Percentiles rank a stretch among this genome's conserved stretches.
Evolutionary conservation across 257 asterid genomes (phyloP).

Genomic region (Scutellaria galericulata): DNA sequence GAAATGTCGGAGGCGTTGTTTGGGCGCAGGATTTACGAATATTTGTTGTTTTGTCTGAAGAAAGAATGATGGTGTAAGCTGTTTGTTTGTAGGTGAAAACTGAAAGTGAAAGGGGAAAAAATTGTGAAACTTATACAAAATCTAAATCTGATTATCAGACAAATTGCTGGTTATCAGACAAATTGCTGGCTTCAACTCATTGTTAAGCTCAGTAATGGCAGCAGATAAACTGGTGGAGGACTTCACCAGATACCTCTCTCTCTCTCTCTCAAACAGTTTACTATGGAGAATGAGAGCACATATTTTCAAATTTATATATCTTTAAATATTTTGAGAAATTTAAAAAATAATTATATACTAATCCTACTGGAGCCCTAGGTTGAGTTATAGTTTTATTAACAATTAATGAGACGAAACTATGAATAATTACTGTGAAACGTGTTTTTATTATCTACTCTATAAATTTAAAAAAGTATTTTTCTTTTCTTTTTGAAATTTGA

Average conservation of each 20-base stretch:
- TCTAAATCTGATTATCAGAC: not conserved
- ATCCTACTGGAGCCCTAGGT: too few relatives aligned
- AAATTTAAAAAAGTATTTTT: too few relatives aligned
- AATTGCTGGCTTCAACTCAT: slow-evolving; percentile 8
- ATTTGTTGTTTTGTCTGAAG: slow-evolving; percentile 14
- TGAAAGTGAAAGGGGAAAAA: slow-evolving; percentile 30
- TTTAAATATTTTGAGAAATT: too few relatives aligned
- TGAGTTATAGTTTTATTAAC: too few relatives aligned
- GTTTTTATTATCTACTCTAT: too few relatives aligned
- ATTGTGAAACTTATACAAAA: slow-evolving; percentile 4
- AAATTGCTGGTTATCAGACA: not conserved
- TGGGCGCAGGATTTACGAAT: slow-evolving; percentile 10
- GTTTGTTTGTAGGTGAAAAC: not conserved
- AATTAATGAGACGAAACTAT: too few relatives aligned
- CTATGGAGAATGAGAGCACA: too few relatives aligned
- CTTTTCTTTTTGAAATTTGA: too few relatives aligned
- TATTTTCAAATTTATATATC: too few relatives aligned
- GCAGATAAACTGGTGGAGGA: not conserved
- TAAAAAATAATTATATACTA: too few relatives aligned
- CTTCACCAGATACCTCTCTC: not conserved
- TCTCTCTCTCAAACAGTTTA: not conserved
- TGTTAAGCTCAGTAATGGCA: slow-evolving; percentile 29
- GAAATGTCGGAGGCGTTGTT: slow-evolving; percentile 9
- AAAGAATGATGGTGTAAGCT: slow-evolving; percentile 15
- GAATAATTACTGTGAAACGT: too few relatives aligned